Evolutionary conservation across 2,329 filamentous ascomycete genomes (phyloP).

Genomic region (Daldinia eschscholtzii): DNA sequence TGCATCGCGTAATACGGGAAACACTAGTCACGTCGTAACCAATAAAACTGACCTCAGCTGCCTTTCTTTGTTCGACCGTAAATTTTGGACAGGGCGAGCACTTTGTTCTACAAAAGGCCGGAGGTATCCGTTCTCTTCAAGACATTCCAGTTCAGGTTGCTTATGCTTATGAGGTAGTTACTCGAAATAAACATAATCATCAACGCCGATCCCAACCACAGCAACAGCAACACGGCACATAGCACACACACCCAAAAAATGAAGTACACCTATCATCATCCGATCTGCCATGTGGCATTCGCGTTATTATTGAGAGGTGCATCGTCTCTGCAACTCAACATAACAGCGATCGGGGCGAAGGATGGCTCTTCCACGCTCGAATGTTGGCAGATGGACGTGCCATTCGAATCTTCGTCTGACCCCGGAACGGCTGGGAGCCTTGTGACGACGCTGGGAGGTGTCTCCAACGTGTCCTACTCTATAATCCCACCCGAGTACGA

Average conservation of each 20-base stretch:
- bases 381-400: constrained; percentile 58
- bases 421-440: constrained; percentile 54
- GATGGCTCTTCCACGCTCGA: constrained; percentile 56
- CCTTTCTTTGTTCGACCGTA: not conserved
- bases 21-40: not conserved
- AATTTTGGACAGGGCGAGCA: not conserved
- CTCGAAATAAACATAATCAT: not conserved
- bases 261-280: not conserved
- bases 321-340: constrained; percentile 52
- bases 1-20: not conserved
- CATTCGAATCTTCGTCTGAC: constrained; percentile 53
- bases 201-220: not conserved
- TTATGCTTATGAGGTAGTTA: not conserved
- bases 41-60: not conserved
- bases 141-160: not conserved
- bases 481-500: constrained; percentile 56
- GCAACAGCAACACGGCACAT: too few species aligned
- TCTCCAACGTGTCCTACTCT: constrained; percentile 53
- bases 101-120: not conserved
- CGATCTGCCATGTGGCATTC: not conserved
- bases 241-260: not conserved
- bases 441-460: constrained; percentile 50
- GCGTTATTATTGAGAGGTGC: not conserved
- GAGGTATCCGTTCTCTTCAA: not conserved
- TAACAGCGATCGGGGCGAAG: constrained; percentile 56